Conservation (phyloP, 176 grass and related monocot species). For the Urochloa ruziziensis region DNA sequence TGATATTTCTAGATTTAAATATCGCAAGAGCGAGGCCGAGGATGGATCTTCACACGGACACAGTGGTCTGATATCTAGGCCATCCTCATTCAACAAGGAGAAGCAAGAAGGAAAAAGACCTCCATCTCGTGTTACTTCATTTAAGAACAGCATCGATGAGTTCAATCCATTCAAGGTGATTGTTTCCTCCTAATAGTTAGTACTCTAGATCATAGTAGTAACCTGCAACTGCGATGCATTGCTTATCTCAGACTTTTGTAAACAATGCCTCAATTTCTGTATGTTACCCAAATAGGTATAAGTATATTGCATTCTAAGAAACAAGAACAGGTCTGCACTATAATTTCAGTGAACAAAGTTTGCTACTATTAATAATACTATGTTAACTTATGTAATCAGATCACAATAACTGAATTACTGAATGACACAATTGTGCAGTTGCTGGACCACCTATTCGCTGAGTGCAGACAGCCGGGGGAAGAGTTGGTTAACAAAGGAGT, state of each 20-base stretch:
- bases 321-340: not conserved
- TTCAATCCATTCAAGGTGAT: slow-evolving; percentile 93
- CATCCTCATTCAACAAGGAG: slow-evolving; percentile 57
- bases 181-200: slow-evolving; percentile 7
- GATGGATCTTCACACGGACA: slow-evolving; percentile 6
- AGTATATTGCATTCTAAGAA: not conserved
- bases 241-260: not conserved
- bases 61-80: slow-evolving; percentile 38
- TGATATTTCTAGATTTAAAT: slow-evolving; percentile 58
- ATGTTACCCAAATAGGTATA: not conserved
- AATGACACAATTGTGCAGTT: slow-evolving; percentile 51
- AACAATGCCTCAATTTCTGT: not conserved
- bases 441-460: slow-evolving; percentile 71
- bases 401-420: slow-evolving; percentile 14
- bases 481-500: slow-evolving; percentile 64
- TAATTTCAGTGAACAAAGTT: not conserved
- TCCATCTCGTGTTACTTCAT: slow-evolving; percentile 68
- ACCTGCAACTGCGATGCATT: not conserved
- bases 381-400: not conserved
- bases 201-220: not conserved
- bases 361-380: not conserved
- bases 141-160: slow-evolving; percentile 78
- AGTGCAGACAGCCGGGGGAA: slow-evolving; percentile 73
- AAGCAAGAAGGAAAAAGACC: slow-evolving; percentile 66
- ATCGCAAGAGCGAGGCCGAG: slow-evolving; percentile 51